A percentile compares a stretch with the other conserved stretches of the same genome.
Evolutionary conservation across 2,329 filamentous ascomycete species (phyloP).

Genomic region (Neurospora crassa): DNA sequence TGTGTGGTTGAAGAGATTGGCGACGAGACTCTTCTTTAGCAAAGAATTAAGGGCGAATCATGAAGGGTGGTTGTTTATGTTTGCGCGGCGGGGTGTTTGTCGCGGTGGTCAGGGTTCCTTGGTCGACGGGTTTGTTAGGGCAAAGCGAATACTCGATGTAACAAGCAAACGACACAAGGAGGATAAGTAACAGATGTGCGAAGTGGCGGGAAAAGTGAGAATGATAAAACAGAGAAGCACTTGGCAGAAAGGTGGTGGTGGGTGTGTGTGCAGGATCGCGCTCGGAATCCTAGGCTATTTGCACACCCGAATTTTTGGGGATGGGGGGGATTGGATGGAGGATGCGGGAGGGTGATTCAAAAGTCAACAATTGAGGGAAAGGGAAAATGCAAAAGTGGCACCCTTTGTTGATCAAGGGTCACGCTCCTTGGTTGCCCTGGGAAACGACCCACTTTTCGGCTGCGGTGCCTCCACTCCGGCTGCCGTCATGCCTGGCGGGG

Average conservation of each 20-base stretch:
- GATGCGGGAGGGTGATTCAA: background rate
- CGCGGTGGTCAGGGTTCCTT: background rate
- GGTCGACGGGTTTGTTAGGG: background rate
- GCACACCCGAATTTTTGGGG: background rate
- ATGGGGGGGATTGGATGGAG: background rate
- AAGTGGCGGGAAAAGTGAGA: background rate
- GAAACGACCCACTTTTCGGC: background rate
- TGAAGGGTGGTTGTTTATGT: background rate
- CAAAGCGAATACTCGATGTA: background rate
- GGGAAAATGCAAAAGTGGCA: background rate
- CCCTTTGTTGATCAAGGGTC: background rate
- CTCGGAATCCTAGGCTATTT: background rate
- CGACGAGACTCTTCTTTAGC: background rate
- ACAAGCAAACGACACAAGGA: background rate
- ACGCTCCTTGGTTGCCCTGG: background rate
- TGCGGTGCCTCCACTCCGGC: background rate
- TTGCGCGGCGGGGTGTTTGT: background rate
- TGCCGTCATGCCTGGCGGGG: background rate
- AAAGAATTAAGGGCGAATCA: background rate
- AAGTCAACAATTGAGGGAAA: background rate
- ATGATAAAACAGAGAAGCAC: background rate
- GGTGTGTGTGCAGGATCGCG: background rate
- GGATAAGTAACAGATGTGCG: background rate
- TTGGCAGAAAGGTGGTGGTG: background rate
- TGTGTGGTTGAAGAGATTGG: background rate